Evolutionary conservation across 2,329 filamentous ascomycete genomes (phyloP), one percentile per base, ranked within the genome.

Genomic region (Alternaria gansuensis): DNA sequence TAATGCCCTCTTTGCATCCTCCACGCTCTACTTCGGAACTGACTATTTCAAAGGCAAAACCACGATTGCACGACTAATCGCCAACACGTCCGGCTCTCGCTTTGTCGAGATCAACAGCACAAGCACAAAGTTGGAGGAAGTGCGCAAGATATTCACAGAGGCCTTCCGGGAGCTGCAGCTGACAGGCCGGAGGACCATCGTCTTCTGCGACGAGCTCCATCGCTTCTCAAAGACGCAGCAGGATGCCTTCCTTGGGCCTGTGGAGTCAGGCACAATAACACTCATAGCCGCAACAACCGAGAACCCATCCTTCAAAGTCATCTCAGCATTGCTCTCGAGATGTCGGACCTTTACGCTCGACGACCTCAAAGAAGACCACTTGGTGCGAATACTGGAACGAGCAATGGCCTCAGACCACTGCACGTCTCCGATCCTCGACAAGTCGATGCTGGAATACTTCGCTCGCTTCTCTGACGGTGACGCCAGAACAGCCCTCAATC

Each of bases 181-280:
- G 51, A 96, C 92, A 0, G 94, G 94, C 1, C 85, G 93, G 61
- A 94, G 91, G 79, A 98, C 95, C 0, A 96, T 99, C 64, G 88
- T 99, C 64, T 99, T 99, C 77, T 97, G 94, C 80, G 95, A 99
- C 79, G 95, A 98, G 81, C 95, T 97, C 46, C 93, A 97, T 78
- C 82, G 94, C 28, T 97, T 97, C 82, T 90, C 86, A 67, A 97
- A 97, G 79, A 85, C 88, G 0, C 95, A 98, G 76, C 95, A 99
- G 74, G 95, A 98, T 77, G 90, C 97, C 1, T 98, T 98, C 68
- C 82, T 99, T 2, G 92, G 90, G 14, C 94, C 94, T 0, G 94
- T 98, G 23, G 95, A 99, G 78, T 88, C 88, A 1, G 95, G 95
- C 5, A 90, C 91, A 28, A 89, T 99, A 65, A 97, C 92, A 0